Evolutionary conservation across 2,329 filamentous ascomycete species (phyloP).

Genomic region (Cordyceps tenuipes): DNA sequence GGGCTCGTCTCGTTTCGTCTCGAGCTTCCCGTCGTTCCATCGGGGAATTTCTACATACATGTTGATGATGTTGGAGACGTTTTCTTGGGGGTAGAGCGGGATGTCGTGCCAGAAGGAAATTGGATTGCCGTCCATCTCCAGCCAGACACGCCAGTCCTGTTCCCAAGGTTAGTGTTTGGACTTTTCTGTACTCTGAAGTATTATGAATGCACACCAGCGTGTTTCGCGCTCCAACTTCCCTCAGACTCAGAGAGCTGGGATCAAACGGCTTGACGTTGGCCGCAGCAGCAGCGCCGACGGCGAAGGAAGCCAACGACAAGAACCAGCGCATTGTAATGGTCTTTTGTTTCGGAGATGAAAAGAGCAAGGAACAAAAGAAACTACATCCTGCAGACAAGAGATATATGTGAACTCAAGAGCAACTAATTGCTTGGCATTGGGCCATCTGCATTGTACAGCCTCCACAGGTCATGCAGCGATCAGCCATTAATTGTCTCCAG

Average conservation of each 20-base stretch:
- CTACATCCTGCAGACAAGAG: not conserved
- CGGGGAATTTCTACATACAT: constrained; percentile 34
- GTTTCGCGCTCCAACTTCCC: constrained; percentile 31
- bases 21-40: constrained; percentile 34
- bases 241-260: constrained; percentile 20
- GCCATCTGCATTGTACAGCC: not conserved
- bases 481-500: not conserved
- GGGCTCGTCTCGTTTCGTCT: constrained; percentile 30
- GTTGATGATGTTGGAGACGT: constrained; percentile 27
- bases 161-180: not conserved
- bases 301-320: constrained; percentile 12
- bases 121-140: constrained; percentile 30
- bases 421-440: constrained; percentile 4
- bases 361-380: not conserved
- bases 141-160: constrained; percentile 33
- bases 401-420: not conserved
- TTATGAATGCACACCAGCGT: constrained; percentile 22
- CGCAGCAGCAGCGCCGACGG: constrained; percentile 10
- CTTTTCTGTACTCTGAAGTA: not conserved
- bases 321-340: not conserved
- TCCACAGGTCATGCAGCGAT: not conserved
- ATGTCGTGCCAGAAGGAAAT: constrained; percentile 36
- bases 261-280: constrained; percentile 17
- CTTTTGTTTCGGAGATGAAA: not conserved
- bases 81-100: constrained; percentile 28